Evolutionary conservation across 148 eudicot species (phyloP).

Genomic region (Cornus suecica): DNA sequence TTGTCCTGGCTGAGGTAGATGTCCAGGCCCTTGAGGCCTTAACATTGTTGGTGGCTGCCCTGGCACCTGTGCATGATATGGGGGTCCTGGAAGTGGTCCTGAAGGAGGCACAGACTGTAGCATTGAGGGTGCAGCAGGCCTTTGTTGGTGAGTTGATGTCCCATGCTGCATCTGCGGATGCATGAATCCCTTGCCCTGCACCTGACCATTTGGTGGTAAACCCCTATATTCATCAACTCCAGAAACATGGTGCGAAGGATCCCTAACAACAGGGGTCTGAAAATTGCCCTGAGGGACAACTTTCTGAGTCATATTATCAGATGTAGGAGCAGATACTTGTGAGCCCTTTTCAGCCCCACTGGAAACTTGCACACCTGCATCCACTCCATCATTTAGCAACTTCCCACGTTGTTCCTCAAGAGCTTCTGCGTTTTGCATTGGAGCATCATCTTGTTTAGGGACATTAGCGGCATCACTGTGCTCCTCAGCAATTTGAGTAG

Average conservation of each 20-base stretch:
- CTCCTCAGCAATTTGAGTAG: conserved; percentile 21
- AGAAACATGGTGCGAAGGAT: conserved; percentile 16
- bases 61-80: conserved; percentile 27
- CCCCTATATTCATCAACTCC: conserved; percentile 14
- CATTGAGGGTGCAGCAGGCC: conserved; percentile 32
- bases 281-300: not conserved
- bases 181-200: conserved; percentile 11
- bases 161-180: conserved; percentile 36
- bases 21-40: conserved; percentile 65
- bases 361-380: not conserved
- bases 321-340: conserved; percentile 22
- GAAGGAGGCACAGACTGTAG: conserved; percentile 29
- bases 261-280: conserved; percentile 5
- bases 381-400: conserved; percentile 13
- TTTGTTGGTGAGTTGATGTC: conserved; percentile 33
- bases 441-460: conserved; percentile 16
- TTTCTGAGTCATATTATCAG: conserved; percentile 4
- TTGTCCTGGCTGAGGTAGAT: conserved; percentile 30
- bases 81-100: conserved; percentile 20
- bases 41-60: conserved; percentile 41
- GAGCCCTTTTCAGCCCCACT: conserved; percentile 22
- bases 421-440: conserved; percentile 6
- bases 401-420: conserved; percentile 2
- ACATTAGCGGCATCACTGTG: conserved; percentile 22
- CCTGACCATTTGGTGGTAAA: conserved; percentile 13